These are phyloP conservation scores for Hyphodiscus hymeniophilus DNA, from an alignment of 495 filamentous ascomycete species.

Conservation along the genomic window DNA sequence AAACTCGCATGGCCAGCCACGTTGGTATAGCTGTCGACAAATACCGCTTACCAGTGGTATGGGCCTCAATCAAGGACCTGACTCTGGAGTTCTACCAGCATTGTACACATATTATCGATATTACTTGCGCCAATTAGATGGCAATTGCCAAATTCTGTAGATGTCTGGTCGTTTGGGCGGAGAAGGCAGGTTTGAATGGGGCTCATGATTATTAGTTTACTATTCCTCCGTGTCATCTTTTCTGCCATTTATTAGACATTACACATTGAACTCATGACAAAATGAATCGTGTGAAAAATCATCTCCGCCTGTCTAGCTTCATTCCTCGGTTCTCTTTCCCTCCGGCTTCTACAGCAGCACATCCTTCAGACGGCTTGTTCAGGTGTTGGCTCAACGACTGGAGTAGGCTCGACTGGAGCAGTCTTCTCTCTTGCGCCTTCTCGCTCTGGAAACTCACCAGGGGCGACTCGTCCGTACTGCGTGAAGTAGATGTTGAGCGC, in stretches of 20 bases:
- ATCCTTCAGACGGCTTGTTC: not conserved
- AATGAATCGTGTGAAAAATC: not conserved
- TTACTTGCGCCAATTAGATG: no score
- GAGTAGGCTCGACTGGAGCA: not conserved
- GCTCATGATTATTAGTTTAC: not conserved
- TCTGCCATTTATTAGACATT: not conserved
- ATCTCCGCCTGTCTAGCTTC: not conserved
- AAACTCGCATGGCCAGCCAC: no score
- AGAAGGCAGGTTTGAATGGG: not conserved
- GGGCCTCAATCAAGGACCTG: no score
- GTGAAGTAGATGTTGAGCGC: slow-evolving; percentile 42
- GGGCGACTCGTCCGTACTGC: slow-evolving; percentile 42
- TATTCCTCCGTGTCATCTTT: not conserved
- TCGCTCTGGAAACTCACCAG: slow-evolving; percentile 33
- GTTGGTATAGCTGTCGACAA: no score
- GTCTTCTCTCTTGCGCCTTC: no score
- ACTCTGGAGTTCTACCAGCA: no score
- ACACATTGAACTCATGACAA: not conserved
- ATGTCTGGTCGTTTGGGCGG: not conserved
- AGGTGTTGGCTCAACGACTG: not conserved
- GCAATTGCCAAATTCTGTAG: no score
- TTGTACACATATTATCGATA: no score
- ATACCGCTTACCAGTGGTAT: no score
- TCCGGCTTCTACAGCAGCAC: not conserved
- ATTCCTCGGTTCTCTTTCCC: not conserved